Base-by-base conservation (phyloP, 2,329 filamentous ascomycete genomes). In the Aspergillus pseudoterreus region DNA sequence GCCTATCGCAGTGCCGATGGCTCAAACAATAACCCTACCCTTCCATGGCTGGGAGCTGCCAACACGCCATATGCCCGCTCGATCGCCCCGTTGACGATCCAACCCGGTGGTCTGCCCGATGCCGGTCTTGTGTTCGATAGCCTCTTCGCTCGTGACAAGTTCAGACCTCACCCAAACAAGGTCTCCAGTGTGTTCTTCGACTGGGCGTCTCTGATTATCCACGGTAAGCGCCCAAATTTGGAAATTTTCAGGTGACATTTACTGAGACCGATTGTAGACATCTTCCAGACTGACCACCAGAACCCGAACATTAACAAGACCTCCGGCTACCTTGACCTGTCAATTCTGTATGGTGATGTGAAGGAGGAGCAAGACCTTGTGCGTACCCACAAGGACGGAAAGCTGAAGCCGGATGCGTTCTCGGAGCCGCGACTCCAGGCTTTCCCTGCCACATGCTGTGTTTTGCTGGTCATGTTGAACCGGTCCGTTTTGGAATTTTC, bases 111-210 rank as follows among this genome's bases (percentile, higher is more conserved):
- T 0, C 70, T 87, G 48, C 88, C 88, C 0, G 87, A 90, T 59
- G 84, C 88, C 5, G 71, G 74, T 53, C 53, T 79, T 49, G 52
- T 78, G 45, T 70, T 79, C 56, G 68, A 80, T 59, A 64, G 72
- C 61, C 55, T 77, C 50, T 66, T 75, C 64, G 65, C 71, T 56
- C 60, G 75, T 55, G 59, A 71, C 48, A 64, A 68, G 59, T 76
- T 75, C 56, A 75, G 59, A 21, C 69, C 70, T 21, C 84, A 88
- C 55, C 85, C 85, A 0, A 89, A 88, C 68, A 87, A 87, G 35
- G 82, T 88, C 1, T 90, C 86, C 1, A 87, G 83, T 57, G 75
- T 89, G 8, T 73, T 89, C 42, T 89, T 85, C 77, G 85, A 88
- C 64, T 86, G 83, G 83, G 86, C 86, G 0, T 86, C 84, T 17